Conservation (phyloP, 345 rosid genomes). For the Sisymbrium altissimum region DNA sequence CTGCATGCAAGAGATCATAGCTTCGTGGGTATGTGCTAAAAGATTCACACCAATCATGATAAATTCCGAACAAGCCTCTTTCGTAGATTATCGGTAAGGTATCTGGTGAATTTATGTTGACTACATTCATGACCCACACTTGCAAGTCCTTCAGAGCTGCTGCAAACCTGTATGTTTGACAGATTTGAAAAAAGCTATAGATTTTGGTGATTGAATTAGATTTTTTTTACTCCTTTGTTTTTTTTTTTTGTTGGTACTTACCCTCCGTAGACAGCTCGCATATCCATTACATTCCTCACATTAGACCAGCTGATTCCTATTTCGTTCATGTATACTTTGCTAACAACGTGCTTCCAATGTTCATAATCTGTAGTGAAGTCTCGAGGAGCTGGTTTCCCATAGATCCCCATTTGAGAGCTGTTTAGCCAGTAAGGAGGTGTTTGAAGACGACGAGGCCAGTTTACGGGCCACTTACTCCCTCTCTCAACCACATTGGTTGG, state of each 20-base stretch:
- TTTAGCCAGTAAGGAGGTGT: constrained; percentile 78
- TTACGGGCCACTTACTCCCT: constrained; percentile 72
- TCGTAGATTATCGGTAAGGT: constrained; percentile 89
- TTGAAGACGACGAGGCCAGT: constrained; percentile 69
- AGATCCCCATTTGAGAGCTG: constrained; percentile 88
- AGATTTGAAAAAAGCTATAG: not conserved
- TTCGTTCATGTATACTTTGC: constrained; percentile 60
- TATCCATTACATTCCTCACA: constrained; percentile 89
- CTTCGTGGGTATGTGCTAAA: constrained; percentile 82
- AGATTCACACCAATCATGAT: constrained; percentile 96
- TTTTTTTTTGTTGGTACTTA: constrained; percentile 20
- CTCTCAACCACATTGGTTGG: constrained; percentile 48
- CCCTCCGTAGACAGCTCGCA: constrained; percentile 97
- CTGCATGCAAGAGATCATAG: constrained; percentile 87
- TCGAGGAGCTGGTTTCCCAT: constrained; percentile 80
- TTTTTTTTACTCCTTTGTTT: not conserved
- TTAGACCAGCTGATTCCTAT: constrained; percentile 80
- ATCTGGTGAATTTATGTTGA: constrained; percentile 74
- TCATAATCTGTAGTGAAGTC: constrained; percentile 70
- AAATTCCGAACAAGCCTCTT: constrained; percentile 83
- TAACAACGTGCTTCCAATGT: constrained; percentile 79
- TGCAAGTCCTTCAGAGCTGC: constrained; percentile 73
- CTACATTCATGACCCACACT: constrained; percentile 86
- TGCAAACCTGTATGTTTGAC: constrained; percentile 56
- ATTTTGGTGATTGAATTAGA: not conserved